Conservation (phyloP, 2,329 filamentous ascomycete species). For the Aureobasidium mangrovei region DNA sequence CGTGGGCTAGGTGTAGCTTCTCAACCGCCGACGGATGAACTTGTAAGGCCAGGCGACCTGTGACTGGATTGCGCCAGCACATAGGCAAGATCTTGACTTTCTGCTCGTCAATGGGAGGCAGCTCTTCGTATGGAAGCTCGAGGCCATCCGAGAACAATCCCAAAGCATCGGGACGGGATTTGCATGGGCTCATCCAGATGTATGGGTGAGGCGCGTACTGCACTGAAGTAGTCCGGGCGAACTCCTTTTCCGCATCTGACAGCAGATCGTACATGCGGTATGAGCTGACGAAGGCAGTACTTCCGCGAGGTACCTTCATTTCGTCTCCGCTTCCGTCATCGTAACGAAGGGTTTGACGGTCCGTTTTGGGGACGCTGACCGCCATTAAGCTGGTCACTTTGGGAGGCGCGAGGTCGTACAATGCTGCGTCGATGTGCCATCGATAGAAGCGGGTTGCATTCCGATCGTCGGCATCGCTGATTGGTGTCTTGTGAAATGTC, state of each 20-base stretch:
- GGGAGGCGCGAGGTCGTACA: slow-evolving; percentile 67
- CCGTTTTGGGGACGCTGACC: slow-evolving; percentile 60
- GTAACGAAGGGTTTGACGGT: slow-evolving; percentile 59
- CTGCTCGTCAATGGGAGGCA: slow-evolving; percentile 55
- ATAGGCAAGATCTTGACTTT: slow-evolving; percentile 67
- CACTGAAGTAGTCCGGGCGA: slow-evolving; percentile 56
- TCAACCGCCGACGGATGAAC: slow-evolving; percentile 65
- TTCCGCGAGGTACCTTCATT: slow-evolving; percentile 61
- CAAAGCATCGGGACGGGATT: slow-evolving; percentile 58
- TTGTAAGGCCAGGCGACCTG: slow-evolving; percentile 59
- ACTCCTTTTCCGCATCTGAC: slow-evolving; percentile 55
- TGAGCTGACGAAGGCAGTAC: slow-evolving; percentile 65
- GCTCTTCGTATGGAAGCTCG: slow-evolving; percentile 50
- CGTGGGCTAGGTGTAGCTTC: slow-evolving; percentile 58
- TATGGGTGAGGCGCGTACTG: slow-evolving; percentile 75
- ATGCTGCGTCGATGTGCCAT: slow-evolving; percentile 73
- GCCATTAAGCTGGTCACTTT: slow-evolving; percentile 65
- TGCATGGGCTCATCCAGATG: slow-evolving; percentile 66
- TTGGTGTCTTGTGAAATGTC: slow-evolving; percentile 60
- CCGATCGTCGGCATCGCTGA: slow-evolving; percentile 53
- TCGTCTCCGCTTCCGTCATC: slow-evolving; percentile 62
- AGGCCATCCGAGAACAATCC: slow-evolving; percentile 59
- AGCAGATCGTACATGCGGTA: slow-evolving; percentile 63
- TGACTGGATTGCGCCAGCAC: slow-evolving; percentile 69
- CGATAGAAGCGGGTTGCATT: slow-evolving; percentile 57